A percentile compares a stretch with the other conserved stretches of the same genome.
These are phyloP conservation scores for Gnetum montanum DNA, from an alignment of 75 land plant species.

Conservation along the genomic window DNA sequence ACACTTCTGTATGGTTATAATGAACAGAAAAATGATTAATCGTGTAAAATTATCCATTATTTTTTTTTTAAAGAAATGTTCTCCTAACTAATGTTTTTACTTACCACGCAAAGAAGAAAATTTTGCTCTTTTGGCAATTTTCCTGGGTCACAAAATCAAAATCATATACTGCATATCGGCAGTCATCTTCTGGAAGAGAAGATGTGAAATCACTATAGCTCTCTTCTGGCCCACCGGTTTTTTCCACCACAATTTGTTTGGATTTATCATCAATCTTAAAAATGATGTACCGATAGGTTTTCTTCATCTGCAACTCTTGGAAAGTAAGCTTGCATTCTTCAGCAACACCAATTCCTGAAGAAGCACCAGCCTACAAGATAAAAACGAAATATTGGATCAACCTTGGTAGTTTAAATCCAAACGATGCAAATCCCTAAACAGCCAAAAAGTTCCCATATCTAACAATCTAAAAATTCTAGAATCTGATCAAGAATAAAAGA, in stretches of 20 bases:
- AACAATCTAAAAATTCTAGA: no score
- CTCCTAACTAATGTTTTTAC: background rate
- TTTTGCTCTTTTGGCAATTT: slow-evolving; percentile 44
- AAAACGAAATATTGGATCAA: no score
- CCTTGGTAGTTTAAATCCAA: no score
- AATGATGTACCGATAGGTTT: slow-evolving; percentile 34
- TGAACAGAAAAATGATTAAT: no score
- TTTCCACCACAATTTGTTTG: slow-evolving; percentile 34
- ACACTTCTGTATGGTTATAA: no score
- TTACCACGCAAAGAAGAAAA: slow-evolving; percentile 34
- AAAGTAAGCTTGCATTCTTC: slow-evolving; percentile 36
- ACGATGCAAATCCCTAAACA: no score
- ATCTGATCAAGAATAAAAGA: no score
- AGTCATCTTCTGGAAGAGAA: slow-evolving; percentile 36
- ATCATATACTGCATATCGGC: slow-evolving; percentile 31
- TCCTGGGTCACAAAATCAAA: slow-evolving; percentile 48
- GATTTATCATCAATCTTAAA: slow-evolving; percentile 37
- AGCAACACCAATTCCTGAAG: slow-evolving; percentile 42
- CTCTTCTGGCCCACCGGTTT: slow-evolving; percentile 29
- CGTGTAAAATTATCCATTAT: no score
- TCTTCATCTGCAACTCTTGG: slow-evolving; percentile 44
- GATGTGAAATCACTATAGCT: slow-evolving; percentile 42
- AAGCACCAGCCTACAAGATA: slow-evolving; percentile 27
- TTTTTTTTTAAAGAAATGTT: background rate
- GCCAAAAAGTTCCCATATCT: no score